phyloP scores from a whole-genome alignment of 495 filamentous ascomycete genomes.

The Aspergillus olivimuriae region DNA sequence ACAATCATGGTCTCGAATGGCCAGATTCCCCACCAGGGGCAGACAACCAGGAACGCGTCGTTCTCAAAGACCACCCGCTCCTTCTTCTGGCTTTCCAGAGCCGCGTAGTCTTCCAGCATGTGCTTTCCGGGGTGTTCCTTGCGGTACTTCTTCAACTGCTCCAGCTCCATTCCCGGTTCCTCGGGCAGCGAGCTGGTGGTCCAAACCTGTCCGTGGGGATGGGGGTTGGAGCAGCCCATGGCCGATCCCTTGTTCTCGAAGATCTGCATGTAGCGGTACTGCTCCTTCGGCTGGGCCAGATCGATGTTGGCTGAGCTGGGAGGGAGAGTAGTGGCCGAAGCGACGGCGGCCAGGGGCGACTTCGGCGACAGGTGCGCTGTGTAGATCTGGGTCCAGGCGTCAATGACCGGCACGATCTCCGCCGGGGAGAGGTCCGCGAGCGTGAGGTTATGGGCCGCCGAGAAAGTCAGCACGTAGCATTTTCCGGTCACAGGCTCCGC shows the following conservation, averaged over 20 bases:
- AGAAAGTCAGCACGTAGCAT: constrained; percentile 97
- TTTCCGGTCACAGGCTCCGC: constrained; percentile 87
- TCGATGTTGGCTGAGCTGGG: constrained; percentile 40
- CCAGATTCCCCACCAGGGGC: constrained; percentile 97
- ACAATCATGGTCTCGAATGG: constrained; percentile 95
- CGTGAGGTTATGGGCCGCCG: constrained; percentile 81
- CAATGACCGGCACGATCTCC: constrained; percentile 68
- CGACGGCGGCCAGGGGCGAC: constrained; percentile 54
- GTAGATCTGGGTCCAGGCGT: constrained; percentile 88
- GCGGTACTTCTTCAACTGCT: constrained; percentile 70
- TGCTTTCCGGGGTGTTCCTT: constrained; percentile 62
- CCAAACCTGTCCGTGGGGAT: constrained; percentile 97
- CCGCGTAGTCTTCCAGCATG: constrained; percentile 80
- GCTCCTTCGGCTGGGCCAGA: constrained; percentile 54
- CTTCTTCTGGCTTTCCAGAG: constrained; percentile 70
- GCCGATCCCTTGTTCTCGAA: constrained; percentile 98
- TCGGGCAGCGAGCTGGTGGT: constrained; percentile 84
- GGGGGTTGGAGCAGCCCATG: constrained; percentile 98
- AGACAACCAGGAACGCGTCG: constrained; percentile 70
- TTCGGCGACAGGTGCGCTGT: constrained; percentile 65
- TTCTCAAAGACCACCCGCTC: constrained; percentile 89
- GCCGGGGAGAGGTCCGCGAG: constrained; percentile 72
- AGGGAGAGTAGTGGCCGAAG: constrained; percentile 40
- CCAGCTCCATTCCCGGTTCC: constrained; percentile 73
- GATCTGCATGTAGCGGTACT: constrained; percentile 97